A percentile compares a stretch with the other conserved stretches of the same genome.
These are phyloP conservation scores for Tympanopsis confertula DNA, from an alignment of 2,329 filamentous ascomycete species.

Conservation along the genomic window DNA sequence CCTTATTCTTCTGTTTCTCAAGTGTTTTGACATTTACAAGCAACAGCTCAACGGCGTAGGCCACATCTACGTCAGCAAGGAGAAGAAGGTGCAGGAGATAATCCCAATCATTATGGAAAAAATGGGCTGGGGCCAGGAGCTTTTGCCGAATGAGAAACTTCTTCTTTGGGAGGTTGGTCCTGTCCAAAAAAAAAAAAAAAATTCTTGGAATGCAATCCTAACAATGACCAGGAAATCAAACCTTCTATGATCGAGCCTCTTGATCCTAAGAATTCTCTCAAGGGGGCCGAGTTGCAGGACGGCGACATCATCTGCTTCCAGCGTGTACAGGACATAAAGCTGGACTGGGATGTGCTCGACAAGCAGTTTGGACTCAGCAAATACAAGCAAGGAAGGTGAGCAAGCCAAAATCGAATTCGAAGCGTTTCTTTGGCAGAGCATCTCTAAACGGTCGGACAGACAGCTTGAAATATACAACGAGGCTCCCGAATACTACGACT, in stretches of 20 bases:
- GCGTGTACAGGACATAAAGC: constrained; percentile 39
- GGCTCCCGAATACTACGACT: constrained; percentile 95
- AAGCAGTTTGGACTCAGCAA: constrained; percentile 26
- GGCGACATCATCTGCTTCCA: constrained; percentile 97
- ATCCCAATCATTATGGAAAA: constrained; percentile 64
- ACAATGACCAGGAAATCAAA: constrained; percentile 65
- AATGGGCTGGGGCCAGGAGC: constrained; percentile 77
- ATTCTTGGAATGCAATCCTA: constrained; percentile 8
- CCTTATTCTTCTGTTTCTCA: constrained; percentile 75
- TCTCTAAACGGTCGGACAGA: no score
- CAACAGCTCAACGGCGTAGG: constrained; percentile 69
- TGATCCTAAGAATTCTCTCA: constrained; percentile 80
- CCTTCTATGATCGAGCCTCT: constrained; percentile 92
- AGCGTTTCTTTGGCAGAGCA: no score
- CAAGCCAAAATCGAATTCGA: constrained; percentile 18
- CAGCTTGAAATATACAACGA: no score
- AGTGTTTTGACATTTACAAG: constrained; percentile 71
- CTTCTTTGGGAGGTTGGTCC: constrained; percentile 63
- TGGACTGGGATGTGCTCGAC: constrained; percentile 21
- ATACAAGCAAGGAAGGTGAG: constrained; percentile 20
- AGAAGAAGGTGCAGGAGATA: constrained; percentile 79
- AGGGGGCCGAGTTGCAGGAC: constrained; percentile 87
- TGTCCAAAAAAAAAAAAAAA: not conserved
- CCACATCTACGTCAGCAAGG: constrained; percentile 76
- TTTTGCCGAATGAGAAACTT: constrained; percentile 47